Percentiles rank a stretch among this genome's conserved stretches.
Conservation (phyloP, 306 rosid species). For the Pachyrhizus erosus region DNA sequence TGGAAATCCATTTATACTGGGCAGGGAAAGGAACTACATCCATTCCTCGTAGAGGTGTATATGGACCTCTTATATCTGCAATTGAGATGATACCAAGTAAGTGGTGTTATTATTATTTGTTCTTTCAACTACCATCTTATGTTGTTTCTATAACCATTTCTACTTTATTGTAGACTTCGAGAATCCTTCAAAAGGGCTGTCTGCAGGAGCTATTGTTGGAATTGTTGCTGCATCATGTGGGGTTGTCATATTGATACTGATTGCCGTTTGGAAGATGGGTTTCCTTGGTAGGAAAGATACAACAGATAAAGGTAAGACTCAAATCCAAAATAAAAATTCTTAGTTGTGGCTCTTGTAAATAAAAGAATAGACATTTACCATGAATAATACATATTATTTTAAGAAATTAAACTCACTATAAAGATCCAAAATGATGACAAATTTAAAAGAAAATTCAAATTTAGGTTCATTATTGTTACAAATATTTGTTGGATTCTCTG, state of each 20-base stretch:
- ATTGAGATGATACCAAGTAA: conserved; percentile 73
- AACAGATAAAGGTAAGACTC: conserved; percentile 62
- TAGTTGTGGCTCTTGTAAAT: conserved; percentile 13
- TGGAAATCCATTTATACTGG: conserved; percentile 86
- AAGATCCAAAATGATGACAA: background rate
- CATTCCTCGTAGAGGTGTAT: conserved; percentile 70
- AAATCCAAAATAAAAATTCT: background rate
- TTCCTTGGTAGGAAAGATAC: conserved; percentile 53
- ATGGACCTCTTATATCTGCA: conserved; percentile 92
- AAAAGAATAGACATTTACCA: background rate
- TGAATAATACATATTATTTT: background rate
- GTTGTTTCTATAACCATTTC: conserved; percentile 13
- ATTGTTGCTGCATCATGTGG: conserved; percentile 65
- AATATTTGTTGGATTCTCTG: background rate
- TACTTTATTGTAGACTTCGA: conserved; percentile 59
- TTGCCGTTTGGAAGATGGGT: conserved; percentile 60
- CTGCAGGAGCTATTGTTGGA: conserved; percentile 76
- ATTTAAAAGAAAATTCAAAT: background rate
- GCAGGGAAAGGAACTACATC: conserved; percentile 87
- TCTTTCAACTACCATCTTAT: background rate
- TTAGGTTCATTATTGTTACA: conserved; percentile 6
- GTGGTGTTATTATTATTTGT: background rate
- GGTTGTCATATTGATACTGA: conserved; percentile 51
- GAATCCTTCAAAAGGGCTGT: conserved; percentile 54
- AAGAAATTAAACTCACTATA: background rate